Base-by-base conservation (phyloP, 2,329 filamentous ascomycete species). In the Hansfordia pulvinata region DNA sequence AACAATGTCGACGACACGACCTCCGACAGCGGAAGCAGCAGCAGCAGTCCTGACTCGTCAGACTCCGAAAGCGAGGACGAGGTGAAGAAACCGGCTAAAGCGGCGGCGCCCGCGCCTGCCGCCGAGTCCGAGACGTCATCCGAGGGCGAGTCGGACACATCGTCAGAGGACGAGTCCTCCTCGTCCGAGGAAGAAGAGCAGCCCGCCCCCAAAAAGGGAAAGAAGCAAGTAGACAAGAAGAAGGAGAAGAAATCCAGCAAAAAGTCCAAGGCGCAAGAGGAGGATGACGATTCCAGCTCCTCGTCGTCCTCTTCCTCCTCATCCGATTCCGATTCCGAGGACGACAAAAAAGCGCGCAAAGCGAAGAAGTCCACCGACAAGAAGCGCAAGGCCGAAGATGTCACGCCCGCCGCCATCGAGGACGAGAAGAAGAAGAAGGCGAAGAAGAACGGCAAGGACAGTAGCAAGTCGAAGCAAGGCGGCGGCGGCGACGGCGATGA, bases 191-290 rank as follows among this genome's bases (percentile, higher is more conserved):
- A 28, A 12, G 23, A 15, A 10, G 28, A 27, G 15, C 12, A 14
- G 5, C 16, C 18, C 15, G n/a, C 27, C 13, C 36, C 29, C 12
- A 26, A 20, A 9, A 37, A 43, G 20, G n/a, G 25, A 1, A 34
- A 37, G 17, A 42, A 43, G 28, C n/a, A n/a, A n/a, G n/a, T n/a
- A n/a, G 34, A 40, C 20, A 46, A 43, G 40, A 46, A 44, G 38
- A 40, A 34, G 13, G 37, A 38, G 24, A 37, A 37, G 30, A 52
- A 49, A 38, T 39, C 47, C 8, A 43, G 48, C 32, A 55, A 50
- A 38, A 54, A 49, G 39, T 43, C 44, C 19, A 52, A 52, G 38
- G 47, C 44, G 27, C 42, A 36, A 20, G 46, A 46, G 19, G 35
- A 25, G n/a, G 19, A 26, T 30, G 45, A 36, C 30, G 36, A 29